Conservation (phyloP, 805 yeast genomes). For the Wickerhamomyces subpelliculosus region DNA sequence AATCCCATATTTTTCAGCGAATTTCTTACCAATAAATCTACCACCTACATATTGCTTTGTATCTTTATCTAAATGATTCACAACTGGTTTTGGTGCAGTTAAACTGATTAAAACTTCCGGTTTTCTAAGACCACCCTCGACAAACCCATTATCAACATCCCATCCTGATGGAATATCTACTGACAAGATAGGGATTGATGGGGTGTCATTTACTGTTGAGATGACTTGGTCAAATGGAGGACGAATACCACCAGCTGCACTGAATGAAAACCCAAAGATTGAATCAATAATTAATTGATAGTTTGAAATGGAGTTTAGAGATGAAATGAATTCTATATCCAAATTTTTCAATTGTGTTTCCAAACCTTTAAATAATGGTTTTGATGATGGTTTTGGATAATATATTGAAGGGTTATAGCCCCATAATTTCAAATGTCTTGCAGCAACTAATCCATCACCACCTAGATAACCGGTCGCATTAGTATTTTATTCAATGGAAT, state of each 20-base stretch:
- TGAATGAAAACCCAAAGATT: slow-evolving; percentile 88
- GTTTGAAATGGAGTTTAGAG: slow-evolving; percentile 26
- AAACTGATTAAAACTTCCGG: slow-evolving; percentile 73
- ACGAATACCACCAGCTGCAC: slow-evolving; percentile 65
- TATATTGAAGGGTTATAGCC: slow-evolving; percentile 72
- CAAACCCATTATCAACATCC: slow-evolving; percentile 90
- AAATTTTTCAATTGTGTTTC: slow-evolving; percentile 61
- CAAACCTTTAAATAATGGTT: slow-evolving; percentile 51
- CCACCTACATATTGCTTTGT: slow-evolving; percentile 81
- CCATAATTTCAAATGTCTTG: slow-evolving; percentile 78
- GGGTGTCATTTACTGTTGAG: slow-evolving; percentile 29
- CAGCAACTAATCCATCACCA: slow-evolving; percentile 95
- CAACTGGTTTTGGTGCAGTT: slow-evolving; percentile 93
- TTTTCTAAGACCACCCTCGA: slow-evolving; percentile 33
- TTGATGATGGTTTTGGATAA: slow-evolving; percentile 66
- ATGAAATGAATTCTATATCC: slow-evolving; percentile 48
- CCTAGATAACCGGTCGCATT: slow-evolving; percentile 24
- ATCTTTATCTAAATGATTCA: slow-evolving; percentile 39
- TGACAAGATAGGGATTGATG: slow-evolving; percentile 54
- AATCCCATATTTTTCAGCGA: slow-evolving; percentile 72
- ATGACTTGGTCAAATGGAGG: slow-evolving; percentile 58
- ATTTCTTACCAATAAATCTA: slow-evolving; percentile 58
- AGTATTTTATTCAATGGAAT: slow-evolving; percentile 49
- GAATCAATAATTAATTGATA: slow-evolving; percentile 59
- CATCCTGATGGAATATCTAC: slow-evolving; percentile 96